Percentiles rank a stretch among this genome's conserved stretches.
Conservation (phyloP, 371 early-diverging fungal species). For the Mortierella sp. region DNA sequence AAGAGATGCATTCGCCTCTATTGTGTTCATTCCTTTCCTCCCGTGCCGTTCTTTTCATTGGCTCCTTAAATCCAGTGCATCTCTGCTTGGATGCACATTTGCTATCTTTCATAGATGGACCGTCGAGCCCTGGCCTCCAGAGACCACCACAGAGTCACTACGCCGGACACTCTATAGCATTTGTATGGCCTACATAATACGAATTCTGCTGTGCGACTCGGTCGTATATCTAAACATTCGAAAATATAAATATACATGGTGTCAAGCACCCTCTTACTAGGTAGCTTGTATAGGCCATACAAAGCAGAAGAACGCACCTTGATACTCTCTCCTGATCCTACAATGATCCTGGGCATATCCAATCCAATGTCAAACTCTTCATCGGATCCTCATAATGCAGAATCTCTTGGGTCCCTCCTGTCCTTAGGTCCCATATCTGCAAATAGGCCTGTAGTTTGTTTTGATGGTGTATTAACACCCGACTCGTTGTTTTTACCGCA, state of each 20-base stretch:
- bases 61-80: background rate
- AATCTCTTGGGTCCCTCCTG: slow-evolving; percentile 74
- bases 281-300: background rate
- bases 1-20: too few species aligned
- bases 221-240: slow-evolving; percentile 64
- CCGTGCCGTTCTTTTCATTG: too few species aligned
- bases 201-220: slow-evolving; percentile 70
- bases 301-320: slow-evolving; percentile 57
- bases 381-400: slow-evolving; percentile 67
- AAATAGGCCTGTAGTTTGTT: too few species aligned
- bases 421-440: slow-evolving; percentile 89
- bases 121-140: slow-evolving; percentile 67
- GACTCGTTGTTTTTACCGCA: too few species aligned
- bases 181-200: slow-evolving; percentile 61
- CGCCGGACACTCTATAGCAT: slow-evolving; percentile 62
- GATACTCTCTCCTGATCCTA: slow-evolving; percentile 61
- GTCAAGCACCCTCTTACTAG: background rate
- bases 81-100: background rate
- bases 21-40: too few species aligned
- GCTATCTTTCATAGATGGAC: slow-evolving; percentile 64
- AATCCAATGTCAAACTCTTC: slow-evolving; percentile 72
- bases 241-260: background rate
- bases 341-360: slow-evolving; percentile 63
- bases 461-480: too few species aligned
- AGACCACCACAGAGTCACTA: slow-evolving; percentile 63